Conservation (phyloP, 2,329 filamentous ascomycete genomes). For the Blastomyces silverae region DNA sequence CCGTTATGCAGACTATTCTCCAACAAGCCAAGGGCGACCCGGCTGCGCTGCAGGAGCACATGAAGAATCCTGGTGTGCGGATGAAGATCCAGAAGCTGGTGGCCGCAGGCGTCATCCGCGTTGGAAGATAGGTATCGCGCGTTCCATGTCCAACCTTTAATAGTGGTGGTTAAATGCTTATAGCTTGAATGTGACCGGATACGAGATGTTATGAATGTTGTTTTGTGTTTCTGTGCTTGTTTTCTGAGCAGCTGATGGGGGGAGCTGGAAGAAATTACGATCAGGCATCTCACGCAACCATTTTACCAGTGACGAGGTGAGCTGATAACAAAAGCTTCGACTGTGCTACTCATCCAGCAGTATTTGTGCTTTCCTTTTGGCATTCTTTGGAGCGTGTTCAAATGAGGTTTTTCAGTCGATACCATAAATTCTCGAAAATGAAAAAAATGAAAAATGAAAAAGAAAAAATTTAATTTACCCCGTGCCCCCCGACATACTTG, state of each 20-base stretch:
- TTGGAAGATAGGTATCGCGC: conserved; percentile 49
- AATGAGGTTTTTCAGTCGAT: conserved; percentile 4
- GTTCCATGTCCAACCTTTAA: background rate
- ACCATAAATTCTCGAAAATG: background rate
- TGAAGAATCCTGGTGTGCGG: conserved; percentile 81
- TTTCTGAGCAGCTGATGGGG: background rate
- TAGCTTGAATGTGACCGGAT: background rate
- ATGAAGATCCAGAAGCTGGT: conserved; percentile 92
- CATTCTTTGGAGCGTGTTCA: conserved; percentile 5
- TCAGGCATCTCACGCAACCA: background rate
- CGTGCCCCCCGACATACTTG: background rate
- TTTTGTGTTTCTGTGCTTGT: background rate
- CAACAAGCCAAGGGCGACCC: conserved; percentile 95
- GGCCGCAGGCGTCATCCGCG: conserved; percentile 81
- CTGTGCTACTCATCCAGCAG: background rate
- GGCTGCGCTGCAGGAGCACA: conserved; percentile 88
- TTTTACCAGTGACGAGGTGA: background rate
- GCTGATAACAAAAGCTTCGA: background rate
- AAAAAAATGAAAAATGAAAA: background rate
- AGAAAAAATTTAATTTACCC: too few relatives aligned
- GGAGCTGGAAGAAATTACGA: background rate
- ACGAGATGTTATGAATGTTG: conserved; percentile 7
- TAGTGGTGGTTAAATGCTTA: background rate
- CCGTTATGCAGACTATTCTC: conserved; percentile 94
- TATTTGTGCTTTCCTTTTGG: background rate